Percentiles rank a stretch among this genome's conserved stretches.
Evolutionary conservation across 331 rosid genomes (phyloP).

Genomic region (Spiraea crenata): DNA sequence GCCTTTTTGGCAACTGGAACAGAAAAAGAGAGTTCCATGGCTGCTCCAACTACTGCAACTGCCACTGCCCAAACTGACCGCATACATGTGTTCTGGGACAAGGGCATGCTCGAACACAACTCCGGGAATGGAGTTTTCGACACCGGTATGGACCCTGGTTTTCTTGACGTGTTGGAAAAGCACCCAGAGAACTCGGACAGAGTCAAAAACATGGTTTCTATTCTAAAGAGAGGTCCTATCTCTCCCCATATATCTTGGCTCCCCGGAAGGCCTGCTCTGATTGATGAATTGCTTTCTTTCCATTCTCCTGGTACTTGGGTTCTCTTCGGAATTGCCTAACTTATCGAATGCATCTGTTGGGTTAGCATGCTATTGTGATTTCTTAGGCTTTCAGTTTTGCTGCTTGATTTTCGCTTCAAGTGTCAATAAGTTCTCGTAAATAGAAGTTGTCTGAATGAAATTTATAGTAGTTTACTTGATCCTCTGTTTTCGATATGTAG

Average conservation of each 20-base stretch:
- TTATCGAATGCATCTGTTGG: not conserved
- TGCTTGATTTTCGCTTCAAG: not conserved
- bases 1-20: no score
- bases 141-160: constrained; percentile 65
- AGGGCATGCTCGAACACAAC: constrained; percentile 71
- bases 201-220: constrained; percentile 72
- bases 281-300: constrained; percentile 54
- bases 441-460: no score
- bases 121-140: constrained; percentile 69
- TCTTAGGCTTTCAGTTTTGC: not conserved
- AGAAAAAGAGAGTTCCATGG: constrained; percentile 24
- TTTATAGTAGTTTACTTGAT: no score
- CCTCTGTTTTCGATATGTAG: no score
- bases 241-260: constrained; percentile 66
- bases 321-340: not conserved
- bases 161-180: constrained; percentile 74
- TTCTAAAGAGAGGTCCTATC: constrained; percentile 74
- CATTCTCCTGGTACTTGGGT: constrained; percentile 54
- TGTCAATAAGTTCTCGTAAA: not conserved
- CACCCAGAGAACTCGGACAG: constrained; percentile 92
- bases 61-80: constrained; percentile 5
- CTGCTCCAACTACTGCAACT: constrained; percentile 12
- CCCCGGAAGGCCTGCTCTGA: constrained; percentile 46
- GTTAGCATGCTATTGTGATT: no score
- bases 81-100: constrained; percentile 68